These are phyloP conservation scores for Clonostachys sp. DNA, from an alignment of 2,329 filamentous ascomycete genomes.

Conservation along the genomic window DNA sequence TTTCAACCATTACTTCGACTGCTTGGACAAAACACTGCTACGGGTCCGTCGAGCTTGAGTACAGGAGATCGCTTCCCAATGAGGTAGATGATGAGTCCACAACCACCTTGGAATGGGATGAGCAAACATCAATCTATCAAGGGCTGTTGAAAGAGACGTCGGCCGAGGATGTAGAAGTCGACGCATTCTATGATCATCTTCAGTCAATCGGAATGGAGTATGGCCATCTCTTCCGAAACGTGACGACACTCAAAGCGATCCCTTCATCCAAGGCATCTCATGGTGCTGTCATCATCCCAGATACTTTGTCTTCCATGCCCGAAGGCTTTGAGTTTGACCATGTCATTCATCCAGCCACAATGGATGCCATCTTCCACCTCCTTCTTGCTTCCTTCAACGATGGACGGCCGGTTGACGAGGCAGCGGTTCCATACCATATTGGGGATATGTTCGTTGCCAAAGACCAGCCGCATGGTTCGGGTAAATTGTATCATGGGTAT, in stretches of 20 bases:
- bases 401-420: constrained; percentile 2
- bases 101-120: neutral
- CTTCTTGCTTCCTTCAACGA: constrained; percentile 1
- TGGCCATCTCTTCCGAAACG: constrained; percentile 8
- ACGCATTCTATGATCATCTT: constrained; percentile 8
- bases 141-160: neutral
- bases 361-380: constrained; percentile 13
- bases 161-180: constrained; percentile 1
- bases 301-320: constrained; percentile 17
- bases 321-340: constrained; percentile 16
- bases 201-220: constrained; percentile 8
- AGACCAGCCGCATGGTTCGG: constrained; percentile 2
- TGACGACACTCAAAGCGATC: constrained; percentile 1
- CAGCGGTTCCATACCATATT: constrained; percentile 2
- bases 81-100: constrained; percentile 2
- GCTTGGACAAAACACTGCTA: constrained; percentile 11
- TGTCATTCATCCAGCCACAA: constrained; percentile 23
- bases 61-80: constrained; percentile 1
- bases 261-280: neutral
- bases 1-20: constrained; percentile 3
- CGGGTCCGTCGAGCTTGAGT: constrained; percentile 9
- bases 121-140: neutral
- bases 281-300: constrained; percentile 4
- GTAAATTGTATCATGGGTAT: neutral
- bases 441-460: constrained; percentile 2